Base-by-base conservation (phyloP, 2,329 filamentous ascomycete species). In the Clarireedia paspali region DNA sequence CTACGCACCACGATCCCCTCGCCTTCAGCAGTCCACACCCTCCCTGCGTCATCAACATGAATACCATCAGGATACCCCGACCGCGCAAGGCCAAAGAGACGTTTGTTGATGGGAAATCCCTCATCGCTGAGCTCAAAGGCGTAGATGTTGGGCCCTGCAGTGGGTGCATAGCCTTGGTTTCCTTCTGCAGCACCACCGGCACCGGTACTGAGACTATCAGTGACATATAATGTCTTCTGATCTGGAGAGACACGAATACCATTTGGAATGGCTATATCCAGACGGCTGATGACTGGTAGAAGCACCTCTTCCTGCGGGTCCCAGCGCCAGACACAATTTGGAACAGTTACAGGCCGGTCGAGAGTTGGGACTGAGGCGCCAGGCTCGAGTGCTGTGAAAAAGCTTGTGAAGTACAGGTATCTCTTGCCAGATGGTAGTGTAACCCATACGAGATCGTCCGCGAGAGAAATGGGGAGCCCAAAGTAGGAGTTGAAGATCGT, bases 241-340 rank as follows among this genome's bases (percentile, higher is more conserved):
- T 38, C 27, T 2, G 20, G 14, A 44, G 49, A 42, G 2, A 55
- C 26, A 15, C 27, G 26, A 9, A 50, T 49, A 2, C 46, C 46
- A 34, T 50, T 55, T 4, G 46, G 53, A 17, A 55, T 38, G 3
- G 39, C 30, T 2, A 50, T 42, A 55, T 55, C 46, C 1, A n/a
- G 17, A 10, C 46, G 34, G 12, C 45, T 42, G 14, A 55, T 36
- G 2, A 55, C 46, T 12, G 46, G 53, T 15, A 55, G 4, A 7
- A 55, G 53, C 15, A 38, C 26, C 12, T 55, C 26, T 23, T 30
- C 24, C 1, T n/a, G 20, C 4, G 46, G 46, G 24, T 48, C 47
- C 17, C 49, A 50, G 24, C 53, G 53, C 53, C 53, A 55, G 23
- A 55, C 36, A 4, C 45, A n/a, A 40, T 55, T 46, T 24, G 30